Evolutionary conservation across 371 early-diverging fungal species (phyloP).

Genomic region (Cokeromyces recurvatus): DNA sequence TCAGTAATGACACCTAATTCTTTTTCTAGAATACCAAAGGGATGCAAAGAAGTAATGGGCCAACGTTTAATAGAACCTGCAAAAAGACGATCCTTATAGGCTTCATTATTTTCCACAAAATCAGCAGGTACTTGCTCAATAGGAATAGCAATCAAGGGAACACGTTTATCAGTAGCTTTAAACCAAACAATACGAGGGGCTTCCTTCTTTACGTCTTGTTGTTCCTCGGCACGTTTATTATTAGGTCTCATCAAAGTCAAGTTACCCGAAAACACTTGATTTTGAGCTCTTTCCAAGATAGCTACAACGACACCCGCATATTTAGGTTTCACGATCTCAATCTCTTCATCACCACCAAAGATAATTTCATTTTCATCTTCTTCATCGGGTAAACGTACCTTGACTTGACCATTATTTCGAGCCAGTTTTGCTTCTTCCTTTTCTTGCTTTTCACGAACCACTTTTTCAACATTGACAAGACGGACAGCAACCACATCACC

Average conservation of each 20-base stretch:
- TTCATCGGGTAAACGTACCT: constrained; percentile 39
- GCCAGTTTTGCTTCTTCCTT: constrained; percentile 49
- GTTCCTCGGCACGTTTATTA: constrained; percentile 39
- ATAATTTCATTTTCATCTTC: constrained; percentile 48
- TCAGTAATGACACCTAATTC: constrained; percentile 67
- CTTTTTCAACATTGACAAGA: constrained; percentile 68
- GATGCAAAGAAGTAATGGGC: constrained; percentile 68
- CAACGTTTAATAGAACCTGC: constrained; percentile 70
- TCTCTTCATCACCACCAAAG: constrained; percentile 54
- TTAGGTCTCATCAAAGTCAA: constrained; percentile 52
- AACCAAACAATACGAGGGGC: constrained; percentile 73
- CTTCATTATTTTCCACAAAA: constrained; percentile 58
- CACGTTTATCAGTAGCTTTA: constrained; percentile 78
- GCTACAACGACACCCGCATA: constrained; percentile 67
- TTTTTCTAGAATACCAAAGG: constrained; percentile 63
- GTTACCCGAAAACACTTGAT: constrained; percentile 63
- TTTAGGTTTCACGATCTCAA: constrained; percentile 52
- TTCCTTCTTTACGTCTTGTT: constrained; percentile 27
- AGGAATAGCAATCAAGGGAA: constrained; percentile 76
- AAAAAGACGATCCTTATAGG: constrained; percentile 52
- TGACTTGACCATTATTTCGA: constrained; percentile 43
- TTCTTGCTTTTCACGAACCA: constrained; percentile 51
- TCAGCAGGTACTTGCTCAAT: constrained; percentile 64
- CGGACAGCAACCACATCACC: constrained; percentile 85
- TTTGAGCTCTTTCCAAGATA: constrained; percentile 58